Percentiles rank a stretch among this genome's conserved stretches.
phyloP scores from a whole-genome alignment of 2,329 filamentous ascomycete genomes.

The Aspergillus arachidicola region DNA sequence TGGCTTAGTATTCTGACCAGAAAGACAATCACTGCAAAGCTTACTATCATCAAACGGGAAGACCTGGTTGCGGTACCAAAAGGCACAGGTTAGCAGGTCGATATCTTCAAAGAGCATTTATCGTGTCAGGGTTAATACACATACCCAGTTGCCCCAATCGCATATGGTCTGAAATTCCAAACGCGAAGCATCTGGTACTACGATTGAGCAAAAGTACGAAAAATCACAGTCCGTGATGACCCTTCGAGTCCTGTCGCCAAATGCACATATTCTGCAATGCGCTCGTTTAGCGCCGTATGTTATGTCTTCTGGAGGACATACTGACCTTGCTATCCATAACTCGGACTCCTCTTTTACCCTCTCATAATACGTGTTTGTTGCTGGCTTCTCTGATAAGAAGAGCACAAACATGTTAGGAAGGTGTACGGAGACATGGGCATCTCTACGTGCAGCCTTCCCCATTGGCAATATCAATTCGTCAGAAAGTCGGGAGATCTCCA shows the following conservation, averaged over 20 bases:
- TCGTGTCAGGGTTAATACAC: not conserved
- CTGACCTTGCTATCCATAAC: slow-evolving; percentile 25
- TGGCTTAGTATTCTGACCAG: not conserved
- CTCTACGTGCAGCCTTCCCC: not conserved
- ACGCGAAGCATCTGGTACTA: slow-evolving; percentile 24
- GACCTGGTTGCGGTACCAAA: slow-evolving; percentile 3
- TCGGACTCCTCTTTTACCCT: slow-evolving; percentile 27
- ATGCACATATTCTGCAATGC: slow-evolving; percentile 18
- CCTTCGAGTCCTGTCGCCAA: slow-evolving; percentile 13
- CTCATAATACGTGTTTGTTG: slow-evolving; percentile 28
- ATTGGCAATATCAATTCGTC: not conserved
- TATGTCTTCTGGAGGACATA: not conserved
- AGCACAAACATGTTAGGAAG: slow-evolving; percentile 34
- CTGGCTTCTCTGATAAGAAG: slow-evolving; percentile 27
- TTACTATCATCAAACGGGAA: slow-evolving; percentile 22
- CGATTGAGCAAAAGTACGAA: slow-evolving; percentile 28
- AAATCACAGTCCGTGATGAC: slow-evolving; percentile 26
- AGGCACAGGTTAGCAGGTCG: not conserved
- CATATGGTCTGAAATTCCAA: slow-evolving; percentile 27
- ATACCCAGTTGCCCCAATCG: slow-evolving; percentile 33
- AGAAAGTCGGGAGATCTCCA: not conserved
- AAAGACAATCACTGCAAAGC: not conserved
- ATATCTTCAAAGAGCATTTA: not conserved
- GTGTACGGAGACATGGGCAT: slow-evolving; percentile 8
- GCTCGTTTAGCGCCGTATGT: not conserved